phyloP scores from a whole-genome alignment of 495 filamentous ascomycete species.

The Tricharina praecox region DNA sequence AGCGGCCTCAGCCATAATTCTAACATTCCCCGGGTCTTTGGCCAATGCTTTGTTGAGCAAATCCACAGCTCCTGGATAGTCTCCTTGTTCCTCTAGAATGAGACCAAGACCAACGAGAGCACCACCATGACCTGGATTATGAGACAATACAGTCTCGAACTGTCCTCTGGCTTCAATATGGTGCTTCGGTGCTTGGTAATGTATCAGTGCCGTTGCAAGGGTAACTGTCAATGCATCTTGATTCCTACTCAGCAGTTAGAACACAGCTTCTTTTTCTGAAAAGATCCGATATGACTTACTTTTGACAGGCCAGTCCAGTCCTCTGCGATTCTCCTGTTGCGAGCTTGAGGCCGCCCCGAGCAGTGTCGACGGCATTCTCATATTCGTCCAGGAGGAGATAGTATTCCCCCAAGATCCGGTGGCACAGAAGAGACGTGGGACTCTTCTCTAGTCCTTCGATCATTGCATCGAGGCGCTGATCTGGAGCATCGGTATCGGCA shows the following conservation, averaged over 20 bases:
- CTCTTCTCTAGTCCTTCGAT: constrained; percentile 33
- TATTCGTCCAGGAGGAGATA: constrained; percentile 76
- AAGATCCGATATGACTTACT: too few species aligned
- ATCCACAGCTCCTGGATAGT: constrained; percentile 59
- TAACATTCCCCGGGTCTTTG: constrained; percentile 52
- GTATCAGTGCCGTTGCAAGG: constrained; percentile 66
- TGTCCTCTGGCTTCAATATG: constrained; percentile 70
- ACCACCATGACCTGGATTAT: constrained; percentile 52
- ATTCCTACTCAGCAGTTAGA: too few species aligned
- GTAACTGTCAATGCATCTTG: constrained; percentile 55
- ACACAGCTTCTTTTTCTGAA: too few species aligned
- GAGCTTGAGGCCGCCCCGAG: constrained; percentile 50
- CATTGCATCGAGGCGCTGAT: constrained; percentile 19
- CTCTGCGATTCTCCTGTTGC: constrained; percentile 41
- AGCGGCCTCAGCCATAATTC: constrained; percentile 62
- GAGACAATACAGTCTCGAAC: constrained; percentile 61
- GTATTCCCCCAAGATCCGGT: constrained; percentile 69
- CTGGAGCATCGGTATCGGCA: constrained; percentile 13
- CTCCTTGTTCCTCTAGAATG: constrained; percentile 80
- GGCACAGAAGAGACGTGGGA: constrained; percentile 59
- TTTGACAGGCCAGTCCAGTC: constrained; percentile 47
- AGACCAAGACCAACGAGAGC: constrained; percentile 80
- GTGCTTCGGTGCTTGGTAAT: constrained; percentile 74
- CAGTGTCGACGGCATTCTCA: constrained; percentile 61
- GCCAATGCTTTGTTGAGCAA: constrained; percentile 59